Evolutionary conservation across 805 yeast species (phyloP).

Genomic region (Yamadazyma takamatsuzukensis): DNA sequence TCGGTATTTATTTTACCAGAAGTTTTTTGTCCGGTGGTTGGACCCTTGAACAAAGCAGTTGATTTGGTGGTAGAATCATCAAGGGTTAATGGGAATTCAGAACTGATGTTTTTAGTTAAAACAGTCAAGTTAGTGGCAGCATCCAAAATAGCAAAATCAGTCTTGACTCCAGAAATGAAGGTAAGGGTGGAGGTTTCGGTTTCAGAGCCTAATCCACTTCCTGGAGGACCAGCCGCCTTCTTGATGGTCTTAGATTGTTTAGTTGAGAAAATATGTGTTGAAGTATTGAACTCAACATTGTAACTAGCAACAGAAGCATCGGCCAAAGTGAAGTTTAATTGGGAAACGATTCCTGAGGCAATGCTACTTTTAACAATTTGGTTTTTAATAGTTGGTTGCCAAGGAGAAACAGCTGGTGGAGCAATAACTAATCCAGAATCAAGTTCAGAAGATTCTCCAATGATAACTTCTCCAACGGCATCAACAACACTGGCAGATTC

Average conservation of each 20-base stretch:
- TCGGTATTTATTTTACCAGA: conserved; percentile 6
- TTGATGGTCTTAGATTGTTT: conserved; percentile 9
- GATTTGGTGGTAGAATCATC: conserved; percentile 6
- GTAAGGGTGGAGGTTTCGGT: conserved; percentile 5
- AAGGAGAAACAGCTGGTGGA: conserved; percentile 20
- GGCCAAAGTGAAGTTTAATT: conserved; percentile 21
- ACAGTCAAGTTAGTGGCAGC: conserved; percentile 5
- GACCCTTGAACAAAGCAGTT: conserved; percentile 4
- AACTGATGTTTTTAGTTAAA: conserved; percentile 4
- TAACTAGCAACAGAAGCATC: conserved; percentile 18
- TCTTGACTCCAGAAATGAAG: conserved; percentile 8
- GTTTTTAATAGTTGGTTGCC: conserved; percentile 15
- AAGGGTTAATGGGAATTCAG: conserved; percentile 12
- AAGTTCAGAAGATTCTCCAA: conserved; percentile 12
- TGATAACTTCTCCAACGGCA: conserved; percentile 16
- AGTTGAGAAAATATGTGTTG: conserved; percentile 11
- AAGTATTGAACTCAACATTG: conserved; percentile 15
- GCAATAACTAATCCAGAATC: conserved; percentile 20
- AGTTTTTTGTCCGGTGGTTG: conserved; percentile 2
- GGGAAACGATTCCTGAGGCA: conserved; percentile 13
- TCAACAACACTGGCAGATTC: conserved; percentile 13
- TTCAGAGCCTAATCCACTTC: conserved; percentile 9
- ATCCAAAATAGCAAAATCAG: conserved; percentile 6
- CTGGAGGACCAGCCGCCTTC: conserved; percentile 13
- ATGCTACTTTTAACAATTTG: conserved; percentile 17